Conservation (phyloP, 352 stramenopile species). For the Pythium phragmiticola region DNA sequence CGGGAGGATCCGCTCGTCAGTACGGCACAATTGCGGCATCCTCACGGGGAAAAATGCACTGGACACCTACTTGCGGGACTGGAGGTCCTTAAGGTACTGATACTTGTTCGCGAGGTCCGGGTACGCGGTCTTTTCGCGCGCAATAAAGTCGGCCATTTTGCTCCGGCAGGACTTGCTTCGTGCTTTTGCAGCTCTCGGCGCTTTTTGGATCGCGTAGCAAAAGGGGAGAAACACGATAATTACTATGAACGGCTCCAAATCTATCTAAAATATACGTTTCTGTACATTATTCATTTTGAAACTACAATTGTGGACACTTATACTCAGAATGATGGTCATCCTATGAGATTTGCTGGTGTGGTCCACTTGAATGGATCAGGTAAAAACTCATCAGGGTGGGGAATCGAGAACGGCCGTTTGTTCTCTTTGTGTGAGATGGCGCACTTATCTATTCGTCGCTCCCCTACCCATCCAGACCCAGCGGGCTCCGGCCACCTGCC, state of each 20-base stretch:
- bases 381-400: neutral
- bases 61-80: slow-evolving; percentile 76
- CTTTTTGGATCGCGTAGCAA: slow-evolving; percentile 23
- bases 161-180: neutral
- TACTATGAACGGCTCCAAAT: neutral
- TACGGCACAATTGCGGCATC: neutral
- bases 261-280: neutral
- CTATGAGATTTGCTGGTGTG: neutral
- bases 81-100: slow-evolving; percentile 89
- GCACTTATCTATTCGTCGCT: slow-evolving; percentile 2
- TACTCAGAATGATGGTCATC: neutral
- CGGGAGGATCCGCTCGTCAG: neutral
- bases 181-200: slow-evolving; percentile 2
- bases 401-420: neutral
- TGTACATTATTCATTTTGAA: neutral
- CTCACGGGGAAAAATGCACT: too few relatives aligned
- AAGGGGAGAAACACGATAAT: neutral
- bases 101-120: slow-evolving; percentile 92
- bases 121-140: slow-evolving; percentile 86
- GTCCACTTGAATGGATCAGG: neutral
- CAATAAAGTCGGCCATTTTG: slow-evolving; percentile 69
- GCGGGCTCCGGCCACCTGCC: neutral
- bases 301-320: too few relatives aligned
- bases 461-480: neutral
- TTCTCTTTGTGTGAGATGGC: slow-evolving; percentile 7